Base-by-base conservation (phyloP, 2,329 filamentous ascomycete genomes). In the Chaetomium sp. region DNA sequence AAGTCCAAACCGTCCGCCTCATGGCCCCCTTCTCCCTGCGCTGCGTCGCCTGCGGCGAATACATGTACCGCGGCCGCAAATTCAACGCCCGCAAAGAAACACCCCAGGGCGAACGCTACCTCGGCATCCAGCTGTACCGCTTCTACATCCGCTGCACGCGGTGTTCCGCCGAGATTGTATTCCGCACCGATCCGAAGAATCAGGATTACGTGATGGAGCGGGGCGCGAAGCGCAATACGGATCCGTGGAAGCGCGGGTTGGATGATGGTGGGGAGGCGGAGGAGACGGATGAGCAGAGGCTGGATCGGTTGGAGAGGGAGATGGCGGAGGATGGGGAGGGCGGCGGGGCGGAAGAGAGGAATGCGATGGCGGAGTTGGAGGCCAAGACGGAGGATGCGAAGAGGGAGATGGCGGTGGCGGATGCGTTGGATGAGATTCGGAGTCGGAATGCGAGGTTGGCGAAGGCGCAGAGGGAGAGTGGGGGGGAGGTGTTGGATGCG, bases 51-150 rank as follows among this genome's bases (percentile, higher is more conserved):
- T 69, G 64, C 59, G 67, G 66, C 55, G 66, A 66, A 52, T 70
- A 65, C 60, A 69, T 67, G 55, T 92, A 95, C 78, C 89, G 90
- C 65, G 91, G 91, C 0, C 84, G 91, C 58, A 97, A 96, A 67
- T 97, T 97, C 79, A 97, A 97, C 73, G 87, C 90, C 2, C 81
- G 89, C 38, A 99, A 99, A 68, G 91, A 96, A 68, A 96, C 88
- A 0, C 90, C 89, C 0, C 84, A 83, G 0, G 88, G 94, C 19
- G 88, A 96, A 66, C 88, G 87, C 63, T 99, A 99, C 74, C 83
- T 96, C 47, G 82, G 82, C 49, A 95, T 97, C 59, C 83, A 89
- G 58, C 91, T 95, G 61, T 94, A 86, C 73, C 83, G 87, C 35
- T 96, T 97, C 76, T 94, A 91, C 73, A 95, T 92, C 65, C 81